These are phyloP conservation scores for Colletotrichum sp. DNA, from an alignment of 2,329 filamentous ascomycete genomes.

Conservation along the genomic window DNA sequence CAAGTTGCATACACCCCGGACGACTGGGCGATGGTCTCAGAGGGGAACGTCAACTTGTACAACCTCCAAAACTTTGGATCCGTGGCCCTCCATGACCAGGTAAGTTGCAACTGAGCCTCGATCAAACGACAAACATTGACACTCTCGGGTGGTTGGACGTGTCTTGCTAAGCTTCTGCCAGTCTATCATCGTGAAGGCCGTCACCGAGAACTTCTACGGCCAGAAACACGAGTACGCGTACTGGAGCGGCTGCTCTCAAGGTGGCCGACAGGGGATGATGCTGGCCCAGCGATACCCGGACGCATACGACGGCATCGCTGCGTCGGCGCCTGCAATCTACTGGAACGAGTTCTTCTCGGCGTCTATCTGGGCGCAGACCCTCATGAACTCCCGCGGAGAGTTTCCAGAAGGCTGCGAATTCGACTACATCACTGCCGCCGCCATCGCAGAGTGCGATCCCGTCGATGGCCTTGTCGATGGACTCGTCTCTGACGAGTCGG, in stretches of 20 bases:
- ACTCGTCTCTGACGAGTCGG: constrained; percentile 17
- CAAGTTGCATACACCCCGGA: not conserved
- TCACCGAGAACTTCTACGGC: constrained; percentile 54
- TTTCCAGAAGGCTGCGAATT: constrained; percentile 21
- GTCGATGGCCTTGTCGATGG: constrained; percentile 27
- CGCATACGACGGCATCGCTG: constrained; percentile 50
- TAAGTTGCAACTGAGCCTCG: constrained; percentile 31
- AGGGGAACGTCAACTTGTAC: constrained; percentile 16
- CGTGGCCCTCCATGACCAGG: constrained; percentile 38
- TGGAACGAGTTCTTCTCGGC: constrained; percentile 17
- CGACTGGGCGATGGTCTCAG: constrained; percentile 21
- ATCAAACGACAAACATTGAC: not conserved
- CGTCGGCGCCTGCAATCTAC: constrained; percentile 22
- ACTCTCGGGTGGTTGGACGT: rapidly evolving
- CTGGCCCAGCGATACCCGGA: constrained; percentile 50
- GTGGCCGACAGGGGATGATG: constrained; percentile 54
- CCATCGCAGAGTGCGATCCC: constrained; percentile 34
- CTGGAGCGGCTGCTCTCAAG: constrained; percentile 56
- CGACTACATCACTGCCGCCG: constrained; percentile 33
- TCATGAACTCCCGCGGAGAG: not conserved
- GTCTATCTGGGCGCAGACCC: not conserved
- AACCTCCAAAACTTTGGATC: constrained; percentile 38
- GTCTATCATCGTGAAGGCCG: constrained; percentile 47
- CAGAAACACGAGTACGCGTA: constrained; percentile 40
- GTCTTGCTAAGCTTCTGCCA: not conserved